A percentile compares a stretch with the other conserved stretches of the same genome.
phyloP scores from a whole-genome alignment of 1,139 yeast species.

The Geotrichum europaeum region DNA sequence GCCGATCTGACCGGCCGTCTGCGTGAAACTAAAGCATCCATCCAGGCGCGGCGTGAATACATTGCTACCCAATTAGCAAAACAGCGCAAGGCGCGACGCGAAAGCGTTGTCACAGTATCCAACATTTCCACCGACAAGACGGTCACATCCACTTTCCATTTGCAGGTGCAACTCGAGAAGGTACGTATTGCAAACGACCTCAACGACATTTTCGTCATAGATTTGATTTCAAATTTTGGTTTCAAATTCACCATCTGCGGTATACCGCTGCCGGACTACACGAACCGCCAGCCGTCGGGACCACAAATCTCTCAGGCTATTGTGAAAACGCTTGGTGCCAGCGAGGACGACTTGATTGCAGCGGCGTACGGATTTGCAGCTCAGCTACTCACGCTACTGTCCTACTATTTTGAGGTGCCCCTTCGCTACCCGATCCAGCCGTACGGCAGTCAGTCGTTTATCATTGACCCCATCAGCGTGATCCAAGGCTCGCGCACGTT shows the following conservation, averaged over 20 bases:
- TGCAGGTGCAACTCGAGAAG: slow-evolving; percentile 19
- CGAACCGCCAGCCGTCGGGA: slow-evolving; percentile 15
- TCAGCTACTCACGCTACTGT: slow-evolving; percentile 40
- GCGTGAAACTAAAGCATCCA: slow-evolving; percentile 3
- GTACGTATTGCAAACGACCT: slow-evolving; percentile 27
- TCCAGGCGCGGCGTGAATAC: slow-evolving; percentile 14
- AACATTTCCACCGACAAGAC: slow-evolving; percentile 15
- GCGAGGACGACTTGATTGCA: slow-evolving; percentile 39
- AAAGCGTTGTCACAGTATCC: slow-evolving; percentile 12
- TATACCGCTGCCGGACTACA: slow-evolving; percentile 26
- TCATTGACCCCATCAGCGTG: slow-evolving; percentile 45
- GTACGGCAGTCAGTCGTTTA: slow-evolving; percentile 47
- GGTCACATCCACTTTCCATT: slow-evolving; percentile 8
- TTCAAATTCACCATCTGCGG: slow-evolving; percentile 37
- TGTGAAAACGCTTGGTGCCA: slow-evolving; percentile 20
- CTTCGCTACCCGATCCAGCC: slow-evolving; percentile 48
- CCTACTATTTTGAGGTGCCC: slow-evolving; percentile 43
- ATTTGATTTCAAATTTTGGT: slow-evolving; percentile 24
- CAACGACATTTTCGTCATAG: slow-evolving; percentile 37
- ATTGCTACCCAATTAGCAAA: neutral
- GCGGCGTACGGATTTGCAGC: slow-evolving; percentile 48
- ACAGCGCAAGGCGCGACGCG: slow-evolving; percentile 12
- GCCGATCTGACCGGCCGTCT: slow-evolving; percentile 17
- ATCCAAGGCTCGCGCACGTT: slow-evolving; percentile 40
- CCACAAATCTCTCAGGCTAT: slow-evolving; percentile 5